Evolutionary conservation across 305 asterid genomes (phyloP), one percentile per base, ranked within the genome.

Genomic region (Fraxinus latifolia): DNA sequence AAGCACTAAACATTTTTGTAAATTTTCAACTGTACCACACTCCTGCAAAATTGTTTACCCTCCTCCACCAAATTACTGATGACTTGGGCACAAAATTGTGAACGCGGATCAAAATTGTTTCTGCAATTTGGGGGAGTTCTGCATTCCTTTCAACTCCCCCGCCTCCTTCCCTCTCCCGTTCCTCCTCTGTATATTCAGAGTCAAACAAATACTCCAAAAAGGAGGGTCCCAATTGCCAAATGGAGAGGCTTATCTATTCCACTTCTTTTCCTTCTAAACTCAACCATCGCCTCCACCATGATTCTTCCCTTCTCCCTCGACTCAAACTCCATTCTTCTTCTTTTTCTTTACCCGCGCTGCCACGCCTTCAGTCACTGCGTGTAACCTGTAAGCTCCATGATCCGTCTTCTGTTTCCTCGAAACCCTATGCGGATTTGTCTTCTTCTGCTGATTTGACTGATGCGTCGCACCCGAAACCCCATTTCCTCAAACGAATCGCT

Each of bases 161-260:
- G 1, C 60, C 60, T 47, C 19, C 60, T 50, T 47, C 60, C 21
- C 60, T 15, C 60, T 50, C 60, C 60, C 60, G 17, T 50, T 50
- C 19, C 60, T 14, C 19, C 60, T 50, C 60, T 50, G 21, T 15
- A 50, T 15, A 50, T 15, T 50, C 60, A 3, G 60, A 50, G 15
- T 50, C 60, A 3, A 50, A 15, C 7, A 14, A 3, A 12, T 17
- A 58, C 29, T 58, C 4, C 68, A 67, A 27, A 65, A 19, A 47
- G 79, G 79, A 21, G 23, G 25, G 12, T 44, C 79, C 33, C 19
- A 31, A 27, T 76, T 17, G 27, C 58, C 60, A 67, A 67, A 91
- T 92, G 96, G 96, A 89, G 89, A 87, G 92, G 83, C 88, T 92
- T 55, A 87, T 92, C 86, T 77, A 83, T 76, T 84, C 90, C 77